phyloP scores from a whole-genome alignment of 805 yeast genomes.

The Schizosaccharomyces cryophilus region DNA sequence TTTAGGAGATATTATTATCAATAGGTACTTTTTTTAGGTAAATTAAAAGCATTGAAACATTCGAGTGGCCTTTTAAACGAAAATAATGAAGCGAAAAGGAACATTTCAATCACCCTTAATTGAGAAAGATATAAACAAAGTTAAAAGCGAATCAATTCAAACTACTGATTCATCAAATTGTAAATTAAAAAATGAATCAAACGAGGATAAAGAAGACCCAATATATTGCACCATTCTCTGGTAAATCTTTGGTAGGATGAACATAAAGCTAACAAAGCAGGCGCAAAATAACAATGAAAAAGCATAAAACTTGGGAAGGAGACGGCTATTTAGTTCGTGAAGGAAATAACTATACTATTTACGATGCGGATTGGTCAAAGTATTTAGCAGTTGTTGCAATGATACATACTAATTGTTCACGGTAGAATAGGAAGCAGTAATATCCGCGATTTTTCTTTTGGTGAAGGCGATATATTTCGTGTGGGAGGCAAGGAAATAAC shows the following conservation, averaged over 20 bases:
- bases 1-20: too few relatives aligned
- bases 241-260: background rate
- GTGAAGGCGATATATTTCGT: background rate
- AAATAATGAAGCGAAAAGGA: conserved; percentile 20
- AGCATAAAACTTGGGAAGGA: conserved; percentile 86
- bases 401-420: background rate
- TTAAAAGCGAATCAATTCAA: background rate
- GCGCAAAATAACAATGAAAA: conserved; percentile 48
- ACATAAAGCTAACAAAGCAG: conserved; percentile 15
- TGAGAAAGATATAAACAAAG: background rate
- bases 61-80: conserved; percentile 27
- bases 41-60: too few relatives aligned
- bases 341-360: conserved; percentile 10
- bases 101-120: background rate
- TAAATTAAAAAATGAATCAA: background rate
- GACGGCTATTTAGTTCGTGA: conserved; percentile 38
- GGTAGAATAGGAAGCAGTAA: background rate
- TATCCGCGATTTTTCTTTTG: background rate
- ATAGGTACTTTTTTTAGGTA: too few relatives aligned
- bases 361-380: conserved; percentile 9
- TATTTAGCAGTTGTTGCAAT: background rate
- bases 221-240: too few relatives aligned
- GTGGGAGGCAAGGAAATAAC: background rate
- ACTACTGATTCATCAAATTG: background rate
- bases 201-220: background rate